Evolutionary conservation across 2,329 filamentous ascomycete genomes (phyloP), one percentile per base, ranked within the genome.

Genomic region (Botrytis tulipae): DNA sequence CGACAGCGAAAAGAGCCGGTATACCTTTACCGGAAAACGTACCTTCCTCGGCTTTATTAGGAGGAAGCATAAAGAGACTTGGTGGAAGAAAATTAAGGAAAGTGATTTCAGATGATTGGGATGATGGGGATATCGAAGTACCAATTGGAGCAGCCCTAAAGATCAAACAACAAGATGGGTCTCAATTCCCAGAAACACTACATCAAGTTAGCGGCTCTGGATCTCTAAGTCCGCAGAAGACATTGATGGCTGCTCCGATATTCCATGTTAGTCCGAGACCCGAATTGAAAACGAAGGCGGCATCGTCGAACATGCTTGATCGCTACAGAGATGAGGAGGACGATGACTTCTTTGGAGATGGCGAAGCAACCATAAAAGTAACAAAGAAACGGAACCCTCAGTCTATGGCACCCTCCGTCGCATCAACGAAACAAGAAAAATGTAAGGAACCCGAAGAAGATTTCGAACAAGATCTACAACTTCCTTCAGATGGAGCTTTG

Each of bases 1-100:
- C 93, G 37, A 93, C 94, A 10, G 95, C 95, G 48, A 92, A 94
- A 80, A 91, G 90, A 81, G 95, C 94, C 40, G 96, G 96, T 77
- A 97, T 99, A 76, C 95, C 96, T 10, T 89, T 98, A 73, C 96
- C 96, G 42, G 86, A 89, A 70, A 95, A 95, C 80, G 90, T 98
- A 46, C 94, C 95, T 1, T 90, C 93, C 44, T 97, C 95, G 32
- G 96, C 96, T 44, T 85, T 99, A 60, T 89, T 96, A 81, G 95
- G 95, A 71, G 96, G 96, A 70, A 95, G 94, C 16, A 98, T 98
- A 80, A 97, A 97, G 84, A 88, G 95, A 78, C 86, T 98, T 48
- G 95, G 95, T 68, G 90, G 90, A 74, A 88, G 89, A 77, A 94
- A 91, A 79, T 86, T 92, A 32, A 91, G 90, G 79, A 92, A 89